phyloP scores from a whole-genome alignment of 345 rosid species.

The Eutrema yunnanense region DNA sequence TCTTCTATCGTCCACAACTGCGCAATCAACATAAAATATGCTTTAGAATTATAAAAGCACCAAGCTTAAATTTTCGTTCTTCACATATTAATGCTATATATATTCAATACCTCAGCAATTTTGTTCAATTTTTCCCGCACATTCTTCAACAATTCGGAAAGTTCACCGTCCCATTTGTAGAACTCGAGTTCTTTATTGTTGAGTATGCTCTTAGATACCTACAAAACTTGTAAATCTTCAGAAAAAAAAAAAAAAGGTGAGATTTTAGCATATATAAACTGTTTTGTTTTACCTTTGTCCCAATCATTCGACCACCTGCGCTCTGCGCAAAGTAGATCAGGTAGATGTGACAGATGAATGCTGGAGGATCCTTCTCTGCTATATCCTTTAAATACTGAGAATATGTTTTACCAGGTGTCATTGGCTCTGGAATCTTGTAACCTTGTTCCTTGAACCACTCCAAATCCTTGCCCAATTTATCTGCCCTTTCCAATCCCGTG shows the following conservation, averaged over 20 bases:
- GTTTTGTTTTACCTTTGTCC: not conserved
- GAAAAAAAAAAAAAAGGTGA: not conserved
- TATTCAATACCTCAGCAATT: slow-evolving; percentile 45
- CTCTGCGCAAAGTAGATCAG: slow-evolving; percentile 51
- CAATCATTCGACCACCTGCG: not conserved
- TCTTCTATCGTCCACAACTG: slow-evolving; percentile 69
- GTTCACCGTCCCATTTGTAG: slow-evolving; percentile 78
- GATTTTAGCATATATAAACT: not conserved
- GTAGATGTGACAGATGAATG: slow-evolving; percentile 89
- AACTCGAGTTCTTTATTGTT: slow-evolving; percentile 59
- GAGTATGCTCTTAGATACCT: slow-evolving; percentile 64
- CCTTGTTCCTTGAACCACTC: not conserved
- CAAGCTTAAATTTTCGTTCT: not conserved
- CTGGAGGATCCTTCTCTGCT: slow-evolving; percentile 63
- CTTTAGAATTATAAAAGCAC: not conserved
- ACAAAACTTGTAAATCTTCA: not conserved
- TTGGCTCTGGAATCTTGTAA: not conserved
- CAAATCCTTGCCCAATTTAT: not conserved
- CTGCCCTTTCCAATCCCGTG: not conserved
- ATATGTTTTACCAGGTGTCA: slow-evolving; percentile 51
- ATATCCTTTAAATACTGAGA: slow-evolving; percentile 28
- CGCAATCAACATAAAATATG: not conserved
- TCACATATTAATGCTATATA: not conserved
- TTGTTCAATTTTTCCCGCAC: slow-evolving; percentile 56
- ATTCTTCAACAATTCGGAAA: slow-evolving; percentile 54